Evolutionary conservation across 225 moss, liverwort and hornwort species (phyloP), one percentile per base, ranked within the genome.

Genomic region (Lunularia cruciata): DNA sequence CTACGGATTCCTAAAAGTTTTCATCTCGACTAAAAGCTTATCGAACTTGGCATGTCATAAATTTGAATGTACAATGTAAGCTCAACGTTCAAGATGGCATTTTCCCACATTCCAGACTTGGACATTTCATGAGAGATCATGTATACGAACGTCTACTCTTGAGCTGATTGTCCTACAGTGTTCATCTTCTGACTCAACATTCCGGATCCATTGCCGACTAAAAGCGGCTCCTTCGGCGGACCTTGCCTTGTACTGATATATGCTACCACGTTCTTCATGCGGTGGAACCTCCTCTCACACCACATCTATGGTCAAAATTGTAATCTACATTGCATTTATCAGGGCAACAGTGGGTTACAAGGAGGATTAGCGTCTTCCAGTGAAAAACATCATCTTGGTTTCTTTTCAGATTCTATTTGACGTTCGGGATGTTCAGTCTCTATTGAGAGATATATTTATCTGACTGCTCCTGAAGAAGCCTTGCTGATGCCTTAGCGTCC

Each of bases 401-500:
- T 19, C 19, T 57, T 28, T 7, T 26, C 27, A 10, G 13, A 25
- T 6, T 59, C 43, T 30, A 42, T 34, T 22, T 10, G 27, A 23
- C 3, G 12, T 43, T 25, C 25, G 6, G 15, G n/a, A 2, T 25
- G 6, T 27, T 28, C 20, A 31, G 15, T n/a, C 16, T 18, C 57
- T 60, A 96, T 77, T 92, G 92, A 2, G 87, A 87, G 19, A 92
- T 86, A 65, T 92, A 96, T 80, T 96, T 96, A 54, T 90, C 88
- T 42, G 87, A 87, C 72, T 96, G 92, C 79, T 90, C 92, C 76
- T 96, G 96, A 7, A 96, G 77, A 69, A 96, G 87, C 69, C 81
- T 81, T 28, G 96, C 90, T 28, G 96, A 96, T 33, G 96, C 92
- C 68, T 90, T 96, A 13, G 92, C 92, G 71, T 96, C 92, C 72